phyloP scores from a whole-genome alignment of 73 alveolate species.

The Tetrahymena borealis region DNA sequence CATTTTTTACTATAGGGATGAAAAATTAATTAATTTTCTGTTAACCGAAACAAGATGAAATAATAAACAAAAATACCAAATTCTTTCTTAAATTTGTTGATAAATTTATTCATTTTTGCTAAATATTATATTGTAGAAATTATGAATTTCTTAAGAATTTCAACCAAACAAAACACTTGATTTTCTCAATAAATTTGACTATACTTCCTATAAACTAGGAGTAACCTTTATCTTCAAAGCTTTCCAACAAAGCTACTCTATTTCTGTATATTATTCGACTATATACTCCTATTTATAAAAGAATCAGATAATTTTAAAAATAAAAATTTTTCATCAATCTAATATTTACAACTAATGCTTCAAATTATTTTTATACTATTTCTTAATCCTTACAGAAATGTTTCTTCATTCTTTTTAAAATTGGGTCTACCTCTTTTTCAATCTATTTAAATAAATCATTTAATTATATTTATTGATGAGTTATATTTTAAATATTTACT shows the following conservation, averaged over 20 bases:
- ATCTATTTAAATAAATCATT: neutral
- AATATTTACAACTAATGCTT: neutral
- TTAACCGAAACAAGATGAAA: too few species aligned
- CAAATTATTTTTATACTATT: neutral
- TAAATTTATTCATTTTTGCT: too few species aligned
- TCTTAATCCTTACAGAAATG: neutral
- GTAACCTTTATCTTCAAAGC: neutral
- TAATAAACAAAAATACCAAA: too few species aligned
- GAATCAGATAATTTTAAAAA: too few species aligned
- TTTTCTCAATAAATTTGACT: neutral
- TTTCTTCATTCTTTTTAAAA: neutral
- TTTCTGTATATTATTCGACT: neutral
- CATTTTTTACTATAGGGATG: too few species aligned
- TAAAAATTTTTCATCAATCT: too few species aligned
- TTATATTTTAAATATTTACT: neutral
- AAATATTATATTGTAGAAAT: neutral
- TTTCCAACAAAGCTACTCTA: neutral
- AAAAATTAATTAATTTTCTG: too few species aligned
- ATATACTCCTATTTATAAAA: neutral
- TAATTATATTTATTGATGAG: neutral
- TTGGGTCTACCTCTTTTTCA: neutral
- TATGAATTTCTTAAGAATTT: neutral
- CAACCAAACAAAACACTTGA: neutral
- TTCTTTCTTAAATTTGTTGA: too few species aligned
- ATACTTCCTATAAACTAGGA: neutral